phyloP scores from a whole-genome alignment of 495 filamentous ascomycete genomes.

The Parmelia sp. region DNA sequence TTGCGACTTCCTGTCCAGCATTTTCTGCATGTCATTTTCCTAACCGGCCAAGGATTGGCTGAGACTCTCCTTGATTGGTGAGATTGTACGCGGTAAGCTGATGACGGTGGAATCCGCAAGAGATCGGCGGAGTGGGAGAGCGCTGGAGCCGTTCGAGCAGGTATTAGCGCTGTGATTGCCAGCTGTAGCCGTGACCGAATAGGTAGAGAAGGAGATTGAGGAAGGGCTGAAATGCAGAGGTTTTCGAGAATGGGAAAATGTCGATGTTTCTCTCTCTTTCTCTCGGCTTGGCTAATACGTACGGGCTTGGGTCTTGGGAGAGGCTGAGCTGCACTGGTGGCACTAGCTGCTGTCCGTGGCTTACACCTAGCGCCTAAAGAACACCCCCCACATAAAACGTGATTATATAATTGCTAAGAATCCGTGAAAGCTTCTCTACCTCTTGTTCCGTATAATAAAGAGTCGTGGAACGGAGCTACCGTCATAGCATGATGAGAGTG shows the following conservation, averaged over 20 bases:
- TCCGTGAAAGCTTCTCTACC: background rate
- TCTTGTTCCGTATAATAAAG: background rate
- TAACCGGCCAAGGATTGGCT: constrained; percentile 12
- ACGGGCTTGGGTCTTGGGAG: background rate
- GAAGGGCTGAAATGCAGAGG: background rate
- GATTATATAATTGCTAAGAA: background rate
- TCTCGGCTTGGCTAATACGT: background rate
- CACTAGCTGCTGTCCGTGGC: constrained; percentile 1
- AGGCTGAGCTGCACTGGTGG: background rate
- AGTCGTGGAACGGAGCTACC: background rate
- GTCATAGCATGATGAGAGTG: background rate
- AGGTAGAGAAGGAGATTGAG: background rate
- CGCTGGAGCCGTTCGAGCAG: constrained; percentile 1
- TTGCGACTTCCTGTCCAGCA: constrained; percentile 31
- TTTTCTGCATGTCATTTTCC: constrained; percentile 24
- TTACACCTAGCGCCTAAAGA: background rate
- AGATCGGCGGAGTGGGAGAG: constrained; percentile 1
- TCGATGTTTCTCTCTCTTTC: background rate
- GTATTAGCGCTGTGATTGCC: background rate
- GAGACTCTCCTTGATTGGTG: constrained; percentile 5
- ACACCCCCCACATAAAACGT: background rate
- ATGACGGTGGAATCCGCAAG: constrained; percentile 5
- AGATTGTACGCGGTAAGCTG: constrained; percentile 9
- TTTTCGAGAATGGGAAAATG: background rate
- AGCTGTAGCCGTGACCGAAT: background rate